These are phyloP conservation scores for Gossypium australe DNA, from an alignment of 345 rosid species.

Conservation along the genomic window DNA sequence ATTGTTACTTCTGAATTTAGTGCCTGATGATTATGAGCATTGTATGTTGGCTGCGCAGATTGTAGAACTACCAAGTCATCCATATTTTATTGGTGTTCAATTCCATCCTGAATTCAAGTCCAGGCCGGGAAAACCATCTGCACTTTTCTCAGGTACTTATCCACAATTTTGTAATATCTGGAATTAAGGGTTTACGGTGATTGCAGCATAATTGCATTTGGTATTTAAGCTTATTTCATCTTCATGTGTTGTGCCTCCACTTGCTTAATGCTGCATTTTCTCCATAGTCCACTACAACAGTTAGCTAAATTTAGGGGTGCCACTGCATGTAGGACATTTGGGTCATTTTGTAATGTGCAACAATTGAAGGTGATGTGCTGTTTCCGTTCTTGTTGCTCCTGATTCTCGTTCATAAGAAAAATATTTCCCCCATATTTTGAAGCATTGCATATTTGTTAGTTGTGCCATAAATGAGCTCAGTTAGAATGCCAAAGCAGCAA, in stretches of 20 bases:
- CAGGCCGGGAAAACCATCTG: slow-evolving; percentile 90
- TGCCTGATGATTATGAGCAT: not conserved
- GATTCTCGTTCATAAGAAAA: not conserved
- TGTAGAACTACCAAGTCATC: slow-evolving; percentile 55
- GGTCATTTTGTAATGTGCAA: not conserved
- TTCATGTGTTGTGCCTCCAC: not conserved
- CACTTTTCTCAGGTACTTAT: slow-evolving; percentile 65
- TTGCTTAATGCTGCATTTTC: not conserved
- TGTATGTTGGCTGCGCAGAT: slow-evolving; percentile 36
- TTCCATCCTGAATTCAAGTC: slow-evolving; percentile 98
- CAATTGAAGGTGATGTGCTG: not conserved
- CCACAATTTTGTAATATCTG: not conserved
- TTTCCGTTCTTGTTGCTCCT: not conserved
- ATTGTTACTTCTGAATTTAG: not conserved
- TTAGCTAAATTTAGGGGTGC: not conserved
- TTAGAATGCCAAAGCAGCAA: too few species aligned
- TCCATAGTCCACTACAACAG: not conserved
- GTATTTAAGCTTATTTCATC: not conserved
- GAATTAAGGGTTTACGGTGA: not conserved
- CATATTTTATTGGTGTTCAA: slow-evolving; percentile 71
- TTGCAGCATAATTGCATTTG: not conserved
- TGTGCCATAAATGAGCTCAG: too few species aligned
- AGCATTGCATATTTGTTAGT: not conserved
- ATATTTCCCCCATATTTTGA: not conserved
- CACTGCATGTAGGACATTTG: not conserved